phyloP scores from a whole-genome alignment of 257 asterid genomes.

The Solanum lycopersicoides region DNA sequence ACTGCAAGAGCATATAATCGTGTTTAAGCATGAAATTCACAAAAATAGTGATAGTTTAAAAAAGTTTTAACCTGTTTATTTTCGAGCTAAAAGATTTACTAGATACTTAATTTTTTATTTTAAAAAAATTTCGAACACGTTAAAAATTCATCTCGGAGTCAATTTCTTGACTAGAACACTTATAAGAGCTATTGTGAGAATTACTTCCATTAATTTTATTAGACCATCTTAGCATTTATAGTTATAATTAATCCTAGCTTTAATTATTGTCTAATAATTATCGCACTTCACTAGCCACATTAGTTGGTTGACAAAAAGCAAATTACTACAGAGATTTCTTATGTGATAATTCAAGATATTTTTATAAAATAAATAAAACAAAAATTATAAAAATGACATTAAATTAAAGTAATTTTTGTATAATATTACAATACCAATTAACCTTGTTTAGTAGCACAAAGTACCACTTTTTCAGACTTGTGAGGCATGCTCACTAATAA shows the following conservation, averaged over 20 bases:
- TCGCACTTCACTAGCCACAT: not conserved
- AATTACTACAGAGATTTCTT: not conserved
- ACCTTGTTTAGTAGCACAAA: not conserved
- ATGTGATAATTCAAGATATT: not conserved
- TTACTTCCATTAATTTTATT: too few relatives aligned
- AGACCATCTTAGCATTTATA: not conserved
- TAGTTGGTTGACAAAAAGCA: not conserved
- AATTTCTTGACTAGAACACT: too few relatives aligned
- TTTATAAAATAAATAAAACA: not conserved
- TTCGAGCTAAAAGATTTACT: not conserved
- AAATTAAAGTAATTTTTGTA: not conserved
- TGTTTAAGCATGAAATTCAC: not conserved
- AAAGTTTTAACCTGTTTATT: not conserved
- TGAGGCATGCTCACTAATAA: not conserved
- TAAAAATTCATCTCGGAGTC: too few relatives aligned
- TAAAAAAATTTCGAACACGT: not conserved
- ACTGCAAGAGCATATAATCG: not conserved
- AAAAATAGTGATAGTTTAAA: not conserved
- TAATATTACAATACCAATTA: not conserved
- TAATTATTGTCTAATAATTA: not conserved
- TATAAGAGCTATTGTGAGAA: too few relatives aligned
- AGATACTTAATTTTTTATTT: not conserved
- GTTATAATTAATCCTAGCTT: not conserved
- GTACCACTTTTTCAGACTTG: not conserved
- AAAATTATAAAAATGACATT: not conserved